Conservation (phyloP, 768 basidiomycete genomes). For the Guyanaporus albipodus region DNA sequence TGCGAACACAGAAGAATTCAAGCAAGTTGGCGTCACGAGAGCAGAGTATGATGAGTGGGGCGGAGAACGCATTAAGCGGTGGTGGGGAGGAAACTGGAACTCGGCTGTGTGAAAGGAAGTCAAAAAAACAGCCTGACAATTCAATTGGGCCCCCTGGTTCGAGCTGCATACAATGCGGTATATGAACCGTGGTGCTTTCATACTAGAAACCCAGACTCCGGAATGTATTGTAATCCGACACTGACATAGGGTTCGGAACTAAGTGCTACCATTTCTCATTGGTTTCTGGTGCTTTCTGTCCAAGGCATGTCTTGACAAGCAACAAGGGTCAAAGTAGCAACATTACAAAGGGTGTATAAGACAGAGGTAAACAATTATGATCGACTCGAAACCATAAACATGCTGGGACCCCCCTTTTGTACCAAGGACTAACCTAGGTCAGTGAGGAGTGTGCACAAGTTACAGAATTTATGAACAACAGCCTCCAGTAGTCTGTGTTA, state of each 20-base stretch:
- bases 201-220: no score
- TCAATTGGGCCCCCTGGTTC: no score
- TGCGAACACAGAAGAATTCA: conserved; percentile 53
- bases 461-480: conserved; percentile 48
- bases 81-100: conserved; percentile 95
- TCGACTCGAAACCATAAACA: conserved; percentile 8
- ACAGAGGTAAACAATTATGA: conserved; percentile 6
- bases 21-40: conserved; percentile 55
- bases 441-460: conserved; percentile 5
- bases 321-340: conserved; percentile 9
- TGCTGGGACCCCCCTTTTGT: conserved; percentile 3
- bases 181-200: no score
- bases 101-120: conserved; percentile 3
- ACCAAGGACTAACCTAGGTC: conserved; percentile 1
- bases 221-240: no score
- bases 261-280: no score
- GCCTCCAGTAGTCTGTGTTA: conserved; percentile 38
- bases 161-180: no score
- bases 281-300: no score
- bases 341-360: conserved; percentile 19
- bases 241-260: no score
- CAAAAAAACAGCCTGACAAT: no score
- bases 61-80: conserved; percentile 77
- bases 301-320: background rate
- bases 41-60: conserved; percentile 91